Conservation (phyloP, 305 asterid species). For the Rubia balearica region DNA sequence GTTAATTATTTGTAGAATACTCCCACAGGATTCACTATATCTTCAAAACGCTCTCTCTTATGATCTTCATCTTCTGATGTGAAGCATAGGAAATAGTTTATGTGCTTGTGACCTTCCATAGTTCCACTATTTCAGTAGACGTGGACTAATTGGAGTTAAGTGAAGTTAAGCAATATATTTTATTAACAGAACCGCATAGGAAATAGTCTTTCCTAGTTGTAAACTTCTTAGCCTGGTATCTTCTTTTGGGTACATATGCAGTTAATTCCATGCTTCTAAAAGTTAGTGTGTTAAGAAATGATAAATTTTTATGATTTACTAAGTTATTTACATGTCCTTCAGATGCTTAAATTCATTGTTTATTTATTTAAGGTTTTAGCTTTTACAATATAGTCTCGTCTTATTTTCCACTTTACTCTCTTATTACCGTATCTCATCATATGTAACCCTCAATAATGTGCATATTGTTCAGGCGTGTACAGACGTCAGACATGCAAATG, state of each 20-base stretch:
- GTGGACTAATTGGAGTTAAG: neutral
- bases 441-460: neutral
- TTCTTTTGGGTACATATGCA: neutral
- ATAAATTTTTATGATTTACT: neutral
- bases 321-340: neutral
- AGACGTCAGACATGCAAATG: constrained; percentile 68
- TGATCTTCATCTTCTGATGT: too few species aligned
- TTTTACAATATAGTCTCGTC: neutral
- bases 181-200: neutral
- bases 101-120: neutral
- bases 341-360: neutral
- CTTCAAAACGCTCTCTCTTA: neutral
- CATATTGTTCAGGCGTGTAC: constrained; percentile 54
- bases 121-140: neutral
- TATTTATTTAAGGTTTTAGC: neutral
- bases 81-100: neutral
- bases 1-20: neutral
- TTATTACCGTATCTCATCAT: neutral
- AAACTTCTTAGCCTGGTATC: neutral
- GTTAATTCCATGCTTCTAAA: neutral
- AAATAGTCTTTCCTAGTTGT: neutral
- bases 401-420: neutral
- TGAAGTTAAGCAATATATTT: neutral
- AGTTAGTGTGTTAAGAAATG: neutral
- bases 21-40: neutral